phyloP scores from a whole-genome alignment of 78 protist species.

The Tieghemostelium lacteum region DNA sequence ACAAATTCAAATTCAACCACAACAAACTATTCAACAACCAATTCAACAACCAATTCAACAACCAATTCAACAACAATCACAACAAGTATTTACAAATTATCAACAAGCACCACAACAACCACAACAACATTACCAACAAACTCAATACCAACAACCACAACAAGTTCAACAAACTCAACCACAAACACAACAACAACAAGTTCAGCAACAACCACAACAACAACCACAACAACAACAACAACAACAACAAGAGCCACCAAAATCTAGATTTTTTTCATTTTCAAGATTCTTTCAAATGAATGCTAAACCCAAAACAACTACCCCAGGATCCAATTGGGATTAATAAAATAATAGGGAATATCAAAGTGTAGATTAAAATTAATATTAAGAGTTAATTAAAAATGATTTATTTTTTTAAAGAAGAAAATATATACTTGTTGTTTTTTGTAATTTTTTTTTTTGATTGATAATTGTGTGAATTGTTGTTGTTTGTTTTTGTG shows the following conservation, averaged over 20 bases:
- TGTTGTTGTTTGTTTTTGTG: no score
- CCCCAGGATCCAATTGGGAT: background rate
- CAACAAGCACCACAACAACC: background rate
- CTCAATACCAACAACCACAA: background rate
- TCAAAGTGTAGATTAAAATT: no score
- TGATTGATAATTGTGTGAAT: no score
- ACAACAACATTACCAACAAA: constrained; percentile 7
- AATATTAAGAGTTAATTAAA: no score
- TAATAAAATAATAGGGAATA: background rate
- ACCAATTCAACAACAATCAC: background rate
- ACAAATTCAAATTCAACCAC: background rate
- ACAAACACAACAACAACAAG: constrained; percentile 8
- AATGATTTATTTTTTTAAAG: no score
- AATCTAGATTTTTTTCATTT: background rate
- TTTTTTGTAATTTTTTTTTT: no score
- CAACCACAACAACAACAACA: background rate
- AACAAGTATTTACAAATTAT: background rate
- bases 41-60: background rate
- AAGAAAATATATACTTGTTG: no score
- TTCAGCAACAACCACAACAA: background rate
- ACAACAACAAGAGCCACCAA: background rate
- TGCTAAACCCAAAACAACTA: background rate
- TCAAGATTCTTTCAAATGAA: background rate
- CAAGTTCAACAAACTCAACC: constrained; percentile 15
- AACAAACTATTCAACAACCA: constrained; percentile 1